A percentile compares a stretch with the other conserved stretches of the same genome.
Evolutionary conservation across 306 rosid genomes (phyloP).

Genomic region (Lathyrus oleraceus): DNA sequence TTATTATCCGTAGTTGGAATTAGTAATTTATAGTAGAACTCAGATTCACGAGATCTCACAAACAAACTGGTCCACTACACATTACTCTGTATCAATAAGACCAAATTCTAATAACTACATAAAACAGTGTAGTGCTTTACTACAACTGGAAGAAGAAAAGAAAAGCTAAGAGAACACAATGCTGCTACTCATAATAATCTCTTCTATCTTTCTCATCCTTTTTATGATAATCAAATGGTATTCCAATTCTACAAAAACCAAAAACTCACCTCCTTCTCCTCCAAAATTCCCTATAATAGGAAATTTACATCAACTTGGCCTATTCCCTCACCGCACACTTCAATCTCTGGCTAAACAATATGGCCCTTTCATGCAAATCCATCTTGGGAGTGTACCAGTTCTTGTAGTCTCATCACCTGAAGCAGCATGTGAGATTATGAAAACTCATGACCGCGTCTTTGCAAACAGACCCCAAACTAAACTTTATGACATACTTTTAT

Average conservation of each 20-base stretch:
- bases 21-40: too few relatives aligned
- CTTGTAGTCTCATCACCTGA: constrained; percentile 51
- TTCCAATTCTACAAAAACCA: neutral
- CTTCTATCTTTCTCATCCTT: neutral
- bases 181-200: constrained; percentile 1
- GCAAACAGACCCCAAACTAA: constrained; percentile 26
- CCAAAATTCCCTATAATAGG: constrained; percentile 54
- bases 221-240: constrained; percentile 34
- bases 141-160: neutral
- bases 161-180: neutral
- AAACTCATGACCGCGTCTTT: constrained; percentile 47
- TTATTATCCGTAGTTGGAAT: neutral
- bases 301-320: constrained; percentile 53
- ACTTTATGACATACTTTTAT: constrained; percentile 37
- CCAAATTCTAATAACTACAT: too few relatives aligned
- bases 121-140: neutral
- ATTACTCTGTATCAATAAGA: too few relatives aligned
- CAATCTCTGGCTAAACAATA: constrained; percentile 38
- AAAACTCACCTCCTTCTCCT: constrained; percentile 52
- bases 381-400: constrained; percentile 41
- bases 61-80: too few relatives aligned
- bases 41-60: too few relatives aligned
- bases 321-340: constrained; percentile 44
- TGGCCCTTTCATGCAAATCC: constrained; percentile 58
- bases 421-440: constrained; percentile 48